Base-by-base conservation (phyloP, 305 asterid genomes). In the Striga hermonthica region DNA sequence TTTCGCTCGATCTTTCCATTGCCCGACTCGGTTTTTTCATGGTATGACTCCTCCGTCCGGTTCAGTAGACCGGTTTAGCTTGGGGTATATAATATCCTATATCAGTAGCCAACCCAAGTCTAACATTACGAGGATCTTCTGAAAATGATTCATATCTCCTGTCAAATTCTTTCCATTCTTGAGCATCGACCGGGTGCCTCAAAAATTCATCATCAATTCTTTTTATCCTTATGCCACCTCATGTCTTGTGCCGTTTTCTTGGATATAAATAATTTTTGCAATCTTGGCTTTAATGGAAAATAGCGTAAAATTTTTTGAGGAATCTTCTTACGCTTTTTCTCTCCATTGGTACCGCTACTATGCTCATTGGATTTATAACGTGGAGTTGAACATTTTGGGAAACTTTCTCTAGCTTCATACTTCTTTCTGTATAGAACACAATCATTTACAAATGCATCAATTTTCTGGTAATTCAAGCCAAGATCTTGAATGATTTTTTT, bases 401-500 rank as follows among this genome's bases (percentile, higher is more conserved):
- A 47, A 0, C 8, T 0, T 0, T 13, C 1, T n/a, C 36, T 61
- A 39, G 52, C 28, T 11, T 11, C 40, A 12, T 65, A 11, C 38
- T 64, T 60, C 35, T n/a, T 16, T 1, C 37, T 48, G 13, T 48
- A 64, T 9, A 64, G 13, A 0, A 11, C 68, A 49, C 60, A 64
- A 37, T 64, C 58, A 47, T 47, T 47, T 12, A 4, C 0, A 63
- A 57, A 48, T 3, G 11, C 56, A 31, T 62, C 66, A 12, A 63
- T 47, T 0, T 9, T 15, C 3, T 63, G 35, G 7, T 47, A 64
- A 5, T 38, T 10, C 9, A 41, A 41, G 8, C 47, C 47, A 4
- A 41, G 9, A 5, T 41, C 47, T 5, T 10, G 9, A 3, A 41
- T 1, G 1, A 41, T n/a, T n/a, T n/a, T 22, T 7, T 9, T 9